Percentiles rank a stretch among this genome's conserved stretches.
Evolutionary conservation across 768 basidiomycete species (phyloP).

Genomic region (Cystofilobasidium macerans): DNA sequence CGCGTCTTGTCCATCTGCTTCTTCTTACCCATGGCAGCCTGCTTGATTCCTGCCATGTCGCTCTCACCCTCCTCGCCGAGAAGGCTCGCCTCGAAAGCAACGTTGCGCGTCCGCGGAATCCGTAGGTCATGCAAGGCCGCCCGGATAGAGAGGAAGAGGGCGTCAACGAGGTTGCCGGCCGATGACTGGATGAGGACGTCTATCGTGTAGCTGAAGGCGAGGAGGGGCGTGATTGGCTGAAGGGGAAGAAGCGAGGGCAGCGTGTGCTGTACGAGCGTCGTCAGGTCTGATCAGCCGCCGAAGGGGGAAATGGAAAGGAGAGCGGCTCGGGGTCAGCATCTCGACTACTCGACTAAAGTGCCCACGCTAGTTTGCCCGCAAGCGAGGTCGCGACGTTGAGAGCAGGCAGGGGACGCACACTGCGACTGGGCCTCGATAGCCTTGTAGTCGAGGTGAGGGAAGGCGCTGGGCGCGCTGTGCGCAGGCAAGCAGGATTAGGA

Average conservation of each 20-base stretch:
- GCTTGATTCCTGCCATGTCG: conserved; percentile 25
- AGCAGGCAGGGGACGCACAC: conserved; percentile 7
- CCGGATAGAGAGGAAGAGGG: conserved; percentile 20
- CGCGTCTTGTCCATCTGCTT: conserved; percentile 10
- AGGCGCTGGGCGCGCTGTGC: conserved; percentile 20
- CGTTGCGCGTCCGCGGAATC: conserved; percentile 20
- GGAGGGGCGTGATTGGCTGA: conserved; percentile 14
- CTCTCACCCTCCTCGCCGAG: conserved; percentile 17
- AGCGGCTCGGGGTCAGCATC: background rate
- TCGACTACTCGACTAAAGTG: no score
- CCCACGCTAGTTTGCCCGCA: background rate
- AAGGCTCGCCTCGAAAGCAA: conserved; percentile 18
- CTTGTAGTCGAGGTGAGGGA: conserved; percentile 18
- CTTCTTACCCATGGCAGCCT: conserved; percentile 12
- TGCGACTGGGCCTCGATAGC: conserved; percentile 18
- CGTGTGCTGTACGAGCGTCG: conserved; percentile 24
- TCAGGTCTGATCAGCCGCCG: conserved; percentile 10
- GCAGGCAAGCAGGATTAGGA: no score
- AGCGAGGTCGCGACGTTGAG: background rate
- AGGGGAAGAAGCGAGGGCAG: conserved; percentile 16
- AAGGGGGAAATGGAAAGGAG: background rate
- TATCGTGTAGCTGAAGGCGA: conserved; percentile 25
- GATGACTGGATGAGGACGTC: conserved; percentile 21
- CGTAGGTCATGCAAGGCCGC: conserved; percentile 21
- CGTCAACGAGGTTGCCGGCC: conserved; percentile 18